Evolutionary conservation across 148 eudicot species (phyloP).

Genomic region (Polygonum aviculare): DNA sequence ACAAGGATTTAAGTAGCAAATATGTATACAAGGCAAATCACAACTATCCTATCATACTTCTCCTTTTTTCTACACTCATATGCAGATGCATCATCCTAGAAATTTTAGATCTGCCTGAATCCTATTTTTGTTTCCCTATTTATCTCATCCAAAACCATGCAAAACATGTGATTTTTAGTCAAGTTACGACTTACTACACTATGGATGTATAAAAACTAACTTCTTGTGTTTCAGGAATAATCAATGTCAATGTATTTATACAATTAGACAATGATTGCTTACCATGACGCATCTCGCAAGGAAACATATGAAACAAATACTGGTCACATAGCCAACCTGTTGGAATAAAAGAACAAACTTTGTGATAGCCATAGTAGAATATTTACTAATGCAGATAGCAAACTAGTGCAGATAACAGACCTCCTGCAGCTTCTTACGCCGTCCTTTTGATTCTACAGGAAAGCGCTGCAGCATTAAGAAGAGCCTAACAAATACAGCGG

Average conservation of each 20-base stretch:
- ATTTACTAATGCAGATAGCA: background rate
- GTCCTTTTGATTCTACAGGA: constrained; percentile 93
- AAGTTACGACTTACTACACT: no score
- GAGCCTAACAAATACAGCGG: constrained; percentile 44
- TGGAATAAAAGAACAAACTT: background rate
- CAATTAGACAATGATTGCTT: constrained; percentile 18
- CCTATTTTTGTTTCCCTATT: no score
- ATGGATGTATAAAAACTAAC: no score
- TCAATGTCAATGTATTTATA: background rate
- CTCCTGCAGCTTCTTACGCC: constrained; percentile 96
- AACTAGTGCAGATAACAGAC: constrained; percentile 24
- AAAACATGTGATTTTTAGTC: no score
- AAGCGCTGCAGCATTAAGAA: constrained; percentile 90
- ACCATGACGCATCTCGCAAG: constrained; percentile 91
- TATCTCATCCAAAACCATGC: no score
- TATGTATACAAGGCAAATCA: no score
- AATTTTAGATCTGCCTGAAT: no score
- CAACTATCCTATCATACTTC: no score
- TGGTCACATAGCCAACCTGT: constrained; percentile 90
- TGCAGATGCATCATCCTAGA: no score
- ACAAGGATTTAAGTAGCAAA: no score
- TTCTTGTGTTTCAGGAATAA: no score
- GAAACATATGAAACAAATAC: constrained; percentile 86
- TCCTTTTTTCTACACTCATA: no score
- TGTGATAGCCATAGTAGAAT: background rate